Evolutionary conservation across 345 rosid genomes (phyloP).

Genomic region (Excoecaria cochinchinensis): DNA sequence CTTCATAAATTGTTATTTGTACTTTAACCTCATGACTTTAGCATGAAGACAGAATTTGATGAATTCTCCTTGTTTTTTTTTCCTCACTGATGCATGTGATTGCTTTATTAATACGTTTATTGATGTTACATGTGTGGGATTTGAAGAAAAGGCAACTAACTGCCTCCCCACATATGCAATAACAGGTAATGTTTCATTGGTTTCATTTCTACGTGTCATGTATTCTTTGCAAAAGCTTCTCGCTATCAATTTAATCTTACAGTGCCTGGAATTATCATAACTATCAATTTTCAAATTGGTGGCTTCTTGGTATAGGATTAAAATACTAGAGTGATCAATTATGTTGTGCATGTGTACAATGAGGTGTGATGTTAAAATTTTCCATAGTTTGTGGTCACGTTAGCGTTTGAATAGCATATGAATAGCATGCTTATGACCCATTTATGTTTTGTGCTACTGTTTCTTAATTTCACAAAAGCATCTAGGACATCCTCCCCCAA

Average conservation of each 20-base stretch:
- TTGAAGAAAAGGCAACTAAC: constrained; percentile 24
- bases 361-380: neutral
- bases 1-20: no score
- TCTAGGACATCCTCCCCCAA: constrained; percentile 16
- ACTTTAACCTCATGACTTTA: neutral
- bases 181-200: constrained; percentile 24
- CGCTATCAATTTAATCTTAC: neutral
- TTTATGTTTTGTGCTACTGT: constrained; percentile 2
- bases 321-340: neutral
- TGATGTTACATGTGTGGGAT: constrained; percentile 29
- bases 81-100: neutral
- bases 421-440: neutral
- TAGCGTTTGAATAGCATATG: neutral
- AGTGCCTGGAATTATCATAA: neutral
- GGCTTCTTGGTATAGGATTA: neutral
- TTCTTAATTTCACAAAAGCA: constrained; percentile 32
- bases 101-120: neutral
- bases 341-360: neutral
- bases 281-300: neutral
- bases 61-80: neutral
- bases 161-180: constrained; percentile 20
- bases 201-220: neutral
- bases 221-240: neutral
- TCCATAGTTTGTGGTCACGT: neutral
- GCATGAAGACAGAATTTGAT: neutral